These are phyloP conservation scores for Amanita thiersii DNA, from an alignment of 768 basidiomycete species.

Conservation along the genomic window DNA sequence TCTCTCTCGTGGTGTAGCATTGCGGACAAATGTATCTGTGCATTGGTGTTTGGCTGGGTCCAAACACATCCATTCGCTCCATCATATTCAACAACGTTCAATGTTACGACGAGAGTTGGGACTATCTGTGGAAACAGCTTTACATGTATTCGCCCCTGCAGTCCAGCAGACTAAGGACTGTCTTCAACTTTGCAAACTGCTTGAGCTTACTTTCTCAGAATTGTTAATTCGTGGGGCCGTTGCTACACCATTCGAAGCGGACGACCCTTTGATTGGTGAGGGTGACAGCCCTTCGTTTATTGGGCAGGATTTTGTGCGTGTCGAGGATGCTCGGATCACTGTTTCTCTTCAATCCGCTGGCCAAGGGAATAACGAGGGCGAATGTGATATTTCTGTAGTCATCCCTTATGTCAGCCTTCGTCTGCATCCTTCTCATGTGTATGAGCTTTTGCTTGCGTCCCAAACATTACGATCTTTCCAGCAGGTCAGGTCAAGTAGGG, in stretches of 20 bases:
- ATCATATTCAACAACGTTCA: constrained; percentile 25
- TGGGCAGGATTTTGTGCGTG: constrained; percentile 36
- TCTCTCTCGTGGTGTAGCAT: constrained; percentile 61
- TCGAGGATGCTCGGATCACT: constrained; percentile 17
- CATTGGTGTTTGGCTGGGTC: constrained; percentile 47
- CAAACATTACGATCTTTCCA: constrained; percentile 6
- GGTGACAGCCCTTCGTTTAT: constrained; percentile 37
- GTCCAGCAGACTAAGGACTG: constrained; percentile 21
- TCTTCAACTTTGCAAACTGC: constrained; percentile 29
- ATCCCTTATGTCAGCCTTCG: constrained; percentile 44
- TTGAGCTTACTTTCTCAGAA: constrained; percentile 37
- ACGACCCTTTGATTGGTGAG: constrained; percentile 54
- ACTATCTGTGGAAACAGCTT: constrained; percentile 42
- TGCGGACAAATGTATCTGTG: constrained; percentile 43
- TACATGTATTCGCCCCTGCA: constrained; percentile 36
- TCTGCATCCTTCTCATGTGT: constrained; percentile 60
- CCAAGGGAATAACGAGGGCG: too few relatives aligned
- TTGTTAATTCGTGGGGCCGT: constrained; percentile 52
- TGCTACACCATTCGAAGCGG: constrained; percentile 58
- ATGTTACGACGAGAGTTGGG: constrained; percentile 45
- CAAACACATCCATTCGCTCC: constrained; percentile 28
- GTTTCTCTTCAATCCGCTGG: constrained; percentile 28
- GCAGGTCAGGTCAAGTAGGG: constrained; percentile 5
- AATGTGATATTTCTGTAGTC: constrained; percentile 31
- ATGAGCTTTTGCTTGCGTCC: constrained; percentile 55